Conservation (phyloP, 352 stramenopile genomes). For the Pythium apleroticum region DNA sequence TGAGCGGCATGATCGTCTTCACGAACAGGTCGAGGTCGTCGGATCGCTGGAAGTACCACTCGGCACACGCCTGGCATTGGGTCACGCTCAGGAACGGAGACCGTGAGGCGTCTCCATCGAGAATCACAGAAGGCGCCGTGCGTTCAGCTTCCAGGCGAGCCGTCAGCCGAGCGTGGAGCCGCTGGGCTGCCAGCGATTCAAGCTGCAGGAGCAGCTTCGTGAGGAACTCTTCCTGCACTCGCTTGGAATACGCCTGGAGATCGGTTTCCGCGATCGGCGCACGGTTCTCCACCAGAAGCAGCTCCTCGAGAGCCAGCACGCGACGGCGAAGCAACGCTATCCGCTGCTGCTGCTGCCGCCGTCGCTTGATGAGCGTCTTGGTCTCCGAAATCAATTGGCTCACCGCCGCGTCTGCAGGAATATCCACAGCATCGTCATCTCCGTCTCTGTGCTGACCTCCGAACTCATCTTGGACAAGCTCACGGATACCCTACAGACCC, state of each 20-base stretch:
- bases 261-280: slow-evolving; percentile 25
- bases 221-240: slow-evolving; percentile 33
- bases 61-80: slow-evolving; percentile 39
- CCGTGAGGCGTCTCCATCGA: slow-evolving; percentile 10
- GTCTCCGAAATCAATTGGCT: slow-evolving; percentile 16
- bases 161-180: slow-evolving; percentile 37
- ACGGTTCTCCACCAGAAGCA: slow-evolving; percentile 25
- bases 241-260: slow-evolving; percentile 30
- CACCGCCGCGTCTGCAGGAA: slow-evolving; percentile 3
- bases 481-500: slow-evolving; percentile 10
- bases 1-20: slow-evolving; percentile 34
- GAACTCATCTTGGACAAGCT: slow-evolving; percentile 20
- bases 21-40: slow-evolving; percentile 30
- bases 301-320: slow-evolving; percentile 13
- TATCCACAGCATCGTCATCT: neutral
- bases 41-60: slow-evolving; percentile 24
- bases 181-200: slow-evolving; percentile 36
- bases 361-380: slow-evolving; percentile 14
- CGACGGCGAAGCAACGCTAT: slow-evolving; percentile 19
- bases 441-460: neutral
- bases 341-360: slow-evolving; percentile 15
- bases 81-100: slow-evolving; percentile 36
- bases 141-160: slow-evolving; percentile 32
- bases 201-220: slow-evolving; percentile 32
- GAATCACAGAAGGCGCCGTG: neutral